Evolutionary conservation across 2,329 filamentous ascomycete genomes (phyloP).

Genomic region (Verticillium nonalfalfae): DNA sequence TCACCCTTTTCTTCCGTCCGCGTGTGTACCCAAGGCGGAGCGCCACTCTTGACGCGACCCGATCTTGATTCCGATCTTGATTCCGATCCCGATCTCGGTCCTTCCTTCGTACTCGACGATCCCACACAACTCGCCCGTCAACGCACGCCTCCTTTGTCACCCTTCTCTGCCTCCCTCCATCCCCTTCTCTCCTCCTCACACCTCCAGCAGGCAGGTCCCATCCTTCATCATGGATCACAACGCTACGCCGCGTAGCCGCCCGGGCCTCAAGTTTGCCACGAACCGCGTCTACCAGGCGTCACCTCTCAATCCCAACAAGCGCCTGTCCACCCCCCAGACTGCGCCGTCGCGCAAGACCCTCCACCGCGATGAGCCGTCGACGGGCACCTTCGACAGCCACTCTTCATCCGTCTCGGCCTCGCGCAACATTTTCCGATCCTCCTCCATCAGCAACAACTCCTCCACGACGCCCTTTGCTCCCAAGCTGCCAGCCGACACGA

Average conservation of each 20-base stretch:
- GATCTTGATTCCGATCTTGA: constrained; percentile 3
- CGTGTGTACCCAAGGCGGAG: constrained; percentile 9
- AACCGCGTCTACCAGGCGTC: constrained; percentile 33
- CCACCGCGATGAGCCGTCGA: constrained; percentile 26
- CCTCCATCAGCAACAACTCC: constrained; percentile 25
- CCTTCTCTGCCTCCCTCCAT: neutral
- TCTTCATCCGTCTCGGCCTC: constrained; percentile 24
- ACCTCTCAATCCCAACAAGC: constrained; percentile 25
- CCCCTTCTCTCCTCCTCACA: neutral
- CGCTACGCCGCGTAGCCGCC: constrained; percentile 30
- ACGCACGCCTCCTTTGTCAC: neutral
- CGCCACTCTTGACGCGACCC: constrained; percentile 5
- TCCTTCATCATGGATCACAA: constrained; percentile 13
- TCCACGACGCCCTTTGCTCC: constrained; percentile 34
- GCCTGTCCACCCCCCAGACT: constrained; percentile 29
- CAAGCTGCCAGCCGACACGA: constrained; percentile 34
- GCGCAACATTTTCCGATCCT: constrained; percentile 36
- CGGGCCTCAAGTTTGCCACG: constrained; percentile 32
- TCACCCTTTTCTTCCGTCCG: constrained; percentile 6
- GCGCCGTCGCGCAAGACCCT: constrained; percentile 28
- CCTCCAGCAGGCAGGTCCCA: neutral
- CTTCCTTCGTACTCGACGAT: neutral
- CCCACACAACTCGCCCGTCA: neutral
- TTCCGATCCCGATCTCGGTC: constrained; percentile 1
- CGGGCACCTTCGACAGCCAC: constrained; percentile 24